phyloP scores from a whole-genome alignment of 2,329 filamentous ascomycete species.

The Scorias spongiosa region DNA sequence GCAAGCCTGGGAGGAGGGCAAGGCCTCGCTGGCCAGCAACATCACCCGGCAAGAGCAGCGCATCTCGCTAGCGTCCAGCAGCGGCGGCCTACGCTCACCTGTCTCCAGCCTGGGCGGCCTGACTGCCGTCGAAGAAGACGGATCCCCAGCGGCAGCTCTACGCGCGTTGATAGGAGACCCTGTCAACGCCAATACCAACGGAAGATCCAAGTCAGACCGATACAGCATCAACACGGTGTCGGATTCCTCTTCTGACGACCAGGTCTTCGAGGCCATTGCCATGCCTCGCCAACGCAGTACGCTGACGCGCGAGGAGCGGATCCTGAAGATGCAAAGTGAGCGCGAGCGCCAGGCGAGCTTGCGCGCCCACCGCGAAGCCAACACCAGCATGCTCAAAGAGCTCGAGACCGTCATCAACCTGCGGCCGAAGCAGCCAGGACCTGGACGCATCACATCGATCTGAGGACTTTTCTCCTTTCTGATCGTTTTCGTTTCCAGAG shows the following conservation, averaged over 20 bases:
- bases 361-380: slow-evolving; percentile 64
- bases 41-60: slow-evolving; percentile 62
- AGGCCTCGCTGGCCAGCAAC: slow-evolving; percentile 63
- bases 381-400: slow-evolving; percentile 79
- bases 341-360: slow-evolving; percentile 56
- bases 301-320: slow-evolving; percentile 72
- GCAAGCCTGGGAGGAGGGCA: slow-evolving; percentile 45
- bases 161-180: slow-evolving; percentile 63
- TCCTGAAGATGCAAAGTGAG: slow-evolving; percentile 78
- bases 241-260: slow-evolving; percentile 38
- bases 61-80: slow-evolving; percentile 36
- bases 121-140: slow-evolving; percentile 37
- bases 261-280: slow-evolving; percentile 85
- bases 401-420: slow-evolving; percentile 67
- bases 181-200: background rate
- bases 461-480: background rate
- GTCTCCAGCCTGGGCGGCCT: slow-evolving; percentile 48
- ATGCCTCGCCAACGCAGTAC: slow-evolving; percentile 49
- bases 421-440: slow-evolving; percentile 8
- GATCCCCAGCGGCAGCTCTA: slow-evolving; percentile 53
- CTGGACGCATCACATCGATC: slow-evolving; percentile 4
- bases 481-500: no score
- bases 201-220: slow-evolving; percentile 18
- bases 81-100: slow-evolving; percentile 29
- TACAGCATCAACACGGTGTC: slow-evolving; percentile 37